Evolutionary conservation across 257 asterid genomes (phyloP), one percentile per base, ranked within the genome.

Genomic region (Anisodus tanguticus): DNA sequence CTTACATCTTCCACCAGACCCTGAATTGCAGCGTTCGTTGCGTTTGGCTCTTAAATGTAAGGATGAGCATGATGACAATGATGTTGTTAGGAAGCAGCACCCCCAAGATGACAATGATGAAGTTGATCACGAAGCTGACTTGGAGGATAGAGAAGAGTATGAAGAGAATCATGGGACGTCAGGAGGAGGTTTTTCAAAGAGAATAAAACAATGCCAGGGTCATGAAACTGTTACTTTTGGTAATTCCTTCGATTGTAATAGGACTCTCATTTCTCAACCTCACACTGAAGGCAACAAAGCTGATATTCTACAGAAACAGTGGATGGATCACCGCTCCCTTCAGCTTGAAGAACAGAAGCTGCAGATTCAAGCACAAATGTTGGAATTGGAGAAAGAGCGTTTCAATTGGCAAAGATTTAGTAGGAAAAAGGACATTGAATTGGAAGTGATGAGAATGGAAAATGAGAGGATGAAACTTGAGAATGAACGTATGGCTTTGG

Each of bases 1-100:
- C 9, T 85, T 94, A 86, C 95, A 93, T 85, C 90, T 94, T 53
- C 97, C 98, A 0, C 92, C 91, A 0, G 97, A 94, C 76, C 97
- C 91, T 2, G 95, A 93, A 35, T 69, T 94, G 89, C 97, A 93
- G 84, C 93, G 81, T 2, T 91, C 97, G 0, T 70, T 94, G 87
- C 89, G 89, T 6, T 78, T 92, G 88, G 97, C 98, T 82, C 95
- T 93, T 39, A 86, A 90, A 85, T 89, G 90, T 83, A 79, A 93
- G 82, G 94, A 93, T 49, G 35, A 31, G 35, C 35, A 31, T 31
- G 95, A 91, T 8, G 93, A 94, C 41, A 92, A 90, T 3, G 84
- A 31, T 1, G 35, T 22, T 22, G 26, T 31, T 31, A 31, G 35
- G 35, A 31, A 60, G 63, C 87, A 85, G 5, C 45, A 41, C 54